phyloP scores from a whole-genome alignment of 352 stramenopile species.

The Phytophthora citrophthora region DNA sequence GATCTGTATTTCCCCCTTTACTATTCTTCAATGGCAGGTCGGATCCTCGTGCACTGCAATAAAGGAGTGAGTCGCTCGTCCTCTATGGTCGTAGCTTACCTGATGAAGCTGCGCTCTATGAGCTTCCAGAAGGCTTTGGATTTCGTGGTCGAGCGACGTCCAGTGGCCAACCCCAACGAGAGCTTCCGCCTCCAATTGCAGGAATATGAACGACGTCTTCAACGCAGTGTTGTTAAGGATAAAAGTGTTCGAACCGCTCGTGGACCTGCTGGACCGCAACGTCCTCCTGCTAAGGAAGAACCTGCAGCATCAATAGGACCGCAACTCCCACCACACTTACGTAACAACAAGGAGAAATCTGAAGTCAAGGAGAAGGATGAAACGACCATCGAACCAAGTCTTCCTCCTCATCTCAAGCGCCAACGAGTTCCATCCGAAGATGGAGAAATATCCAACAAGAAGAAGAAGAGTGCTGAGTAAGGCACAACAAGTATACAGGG shows the following conservation, averaged over 20 bases:
- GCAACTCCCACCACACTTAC: constrained; percentile 54
- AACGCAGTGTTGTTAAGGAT: constrained; percentile 30
- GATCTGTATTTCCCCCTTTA: constrained; percentile 18
- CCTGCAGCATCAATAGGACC: constrained; percentile 56
- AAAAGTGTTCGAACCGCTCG: constrained; percentile 35
- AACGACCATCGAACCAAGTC: constrained; percentile 31
- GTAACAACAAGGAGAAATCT: constrained; percentile 3
- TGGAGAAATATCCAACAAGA: constrained; percentile 20
- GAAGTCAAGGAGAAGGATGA: constrained; percentile 4
- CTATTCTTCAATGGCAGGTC: constrained; percentile 43
- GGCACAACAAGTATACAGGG: constrained; percentile 32
- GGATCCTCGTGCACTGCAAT: constrained; percentile 93
- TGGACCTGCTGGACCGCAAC: constrained; percentile 31
- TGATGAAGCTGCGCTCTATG: constrained; percentile 87
- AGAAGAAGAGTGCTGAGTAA: constrained; percentile 25
- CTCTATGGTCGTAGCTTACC: constrained; percentile 90
- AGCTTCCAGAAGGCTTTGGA: constrained; percentile 69
- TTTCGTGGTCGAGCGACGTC: constrained; percentile 58
- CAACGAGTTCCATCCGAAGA: constrained; percentile 2
- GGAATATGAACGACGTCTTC: constrained; percentile 56
- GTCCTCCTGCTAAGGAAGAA: constrained; percentile 20
- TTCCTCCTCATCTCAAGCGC: constrained; percentile 40
- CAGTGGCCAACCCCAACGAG: constrained; percentile 77
- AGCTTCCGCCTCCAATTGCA: constrained; percentile 73
- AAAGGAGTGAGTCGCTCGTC: constrained; percentile 91